phyloP scores from a whole-genome alignment of 2,329 filamentous ascomycete genomes.

The Decorospora gaudefroyi region DNA sequence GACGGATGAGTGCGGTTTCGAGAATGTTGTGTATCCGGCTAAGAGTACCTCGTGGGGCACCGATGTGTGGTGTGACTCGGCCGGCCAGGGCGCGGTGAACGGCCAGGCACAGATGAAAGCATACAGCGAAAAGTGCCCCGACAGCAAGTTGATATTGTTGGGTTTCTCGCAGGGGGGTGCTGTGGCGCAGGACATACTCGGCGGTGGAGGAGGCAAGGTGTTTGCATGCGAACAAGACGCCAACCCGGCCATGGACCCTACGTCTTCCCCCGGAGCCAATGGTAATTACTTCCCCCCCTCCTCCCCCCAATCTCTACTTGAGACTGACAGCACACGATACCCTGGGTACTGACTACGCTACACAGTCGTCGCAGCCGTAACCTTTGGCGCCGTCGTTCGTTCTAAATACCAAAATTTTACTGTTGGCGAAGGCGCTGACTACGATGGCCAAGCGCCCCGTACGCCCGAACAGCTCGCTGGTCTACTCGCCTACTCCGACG shows the following conservation, averaged over 20 bases:
- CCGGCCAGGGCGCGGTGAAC: slow-evolving; percentile 25
- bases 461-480: slow-evolving; percentile 22
- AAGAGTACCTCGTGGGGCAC: slow-evolving; percentile 33
- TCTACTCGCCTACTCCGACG: slow-evolving; percentile 29
- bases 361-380: slow-evolving; percentile 35
- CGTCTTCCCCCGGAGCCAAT: slow-evolving; percentile 24
- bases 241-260: slow-evolving; percentile 29
- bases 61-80: slow-evolving; percentile 36
- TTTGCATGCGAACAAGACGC: slow-evolving; percentile 31
- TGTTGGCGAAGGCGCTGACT: slow-evolving; percentile 28
- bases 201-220: slow-evolving; percentile 34
- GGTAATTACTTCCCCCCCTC: slow-evolving; percentile 22
- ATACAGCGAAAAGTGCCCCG: slow-evolving; percentile 33
- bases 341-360: not conserved
- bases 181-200: slow-evolving; percentile 35
- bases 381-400: slow-evolving; percentile 35
- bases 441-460: slow-evolving; percentile 30
- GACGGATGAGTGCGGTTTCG: slow-evolving; percentile 27
- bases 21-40: slow-evolving; percentile 36
- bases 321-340: not conserved
- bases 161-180: slow-evolving; percentile 35
- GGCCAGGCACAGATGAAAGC: slow-evolving; percentile 34
- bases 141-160: slow-evolving; percentile 35
- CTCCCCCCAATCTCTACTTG: too few relatives aligned
- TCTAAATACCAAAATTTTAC: slow-evolving; percentile 31